Percentiles rank a stretch among this genome's conserved stretches.
Evolutionary conservation across 129 eudicot genomes (phyloP).

Genomic region (Tagetes erecta): DNA sequence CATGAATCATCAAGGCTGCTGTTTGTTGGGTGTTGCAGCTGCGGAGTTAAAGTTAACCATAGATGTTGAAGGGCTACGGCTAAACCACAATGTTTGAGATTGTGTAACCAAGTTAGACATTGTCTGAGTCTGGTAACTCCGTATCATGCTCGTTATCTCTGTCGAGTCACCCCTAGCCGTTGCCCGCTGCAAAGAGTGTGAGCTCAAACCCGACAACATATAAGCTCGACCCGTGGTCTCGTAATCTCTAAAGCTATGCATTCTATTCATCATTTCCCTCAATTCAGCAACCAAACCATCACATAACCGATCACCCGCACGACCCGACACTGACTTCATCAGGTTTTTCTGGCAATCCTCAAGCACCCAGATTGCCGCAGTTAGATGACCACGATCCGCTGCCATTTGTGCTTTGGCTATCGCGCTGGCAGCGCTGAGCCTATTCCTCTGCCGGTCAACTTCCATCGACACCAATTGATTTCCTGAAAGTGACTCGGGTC

Average conservation of each 20-base stretch:
- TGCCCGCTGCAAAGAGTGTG: slow-evolving; percentile 96
- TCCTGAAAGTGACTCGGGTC: slow-evolving; percentile 45
- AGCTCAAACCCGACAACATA: slow-evolving; percentile 76
- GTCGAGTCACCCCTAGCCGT: slow-evolving; percentile 80
- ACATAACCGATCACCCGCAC: slow-evolving; percentile 56
- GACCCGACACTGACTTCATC: slow-evolving; percentile 43
- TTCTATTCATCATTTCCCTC: slow-evolving; percentile 68
- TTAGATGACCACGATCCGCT: slow-evolving; percentile 67
- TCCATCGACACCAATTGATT: slow-evolving; percentile 42
- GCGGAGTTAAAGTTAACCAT: slow-evolving; percentile 36
- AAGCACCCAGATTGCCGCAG: slow-evolving; percentile 47
- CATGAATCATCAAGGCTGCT: slow-evolving; percentile 42
- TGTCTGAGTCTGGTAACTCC: slow-evolving; percentile 66
- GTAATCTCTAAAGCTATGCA: slow-evolving; percentile 60
- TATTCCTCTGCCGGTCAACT: slow-evolving; percentile 70
- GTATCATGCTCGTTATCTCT: slow-evolving; percentile 41
- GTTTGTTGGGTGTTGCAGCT: slow-evolving; percentile 34
- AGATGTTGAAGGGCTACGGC: slow-evolving; percentile 43
- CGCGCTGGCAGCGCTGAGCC: slow-evolving; percentile 65
- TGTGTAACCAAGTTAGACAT: slow-evolving; percentile 74
- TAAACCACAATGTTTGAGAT: slow-evolving; percentile 63
- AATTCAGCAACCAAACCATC: slow-evolving; percentile 63
- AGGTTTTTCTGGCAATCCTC: slow-evolving; percentile 47
- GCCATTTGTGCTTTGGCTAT: slow-evolving; percentile 58
- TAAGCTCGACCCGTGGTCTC: slow-evolving; percentile 81